Evolutionary conservation across 2,329 filamentous ascomycete species (phyloP), one percentile per base, ranked within the genome.

Genomic region (Pseudogymnoascus sp.): DNA sequence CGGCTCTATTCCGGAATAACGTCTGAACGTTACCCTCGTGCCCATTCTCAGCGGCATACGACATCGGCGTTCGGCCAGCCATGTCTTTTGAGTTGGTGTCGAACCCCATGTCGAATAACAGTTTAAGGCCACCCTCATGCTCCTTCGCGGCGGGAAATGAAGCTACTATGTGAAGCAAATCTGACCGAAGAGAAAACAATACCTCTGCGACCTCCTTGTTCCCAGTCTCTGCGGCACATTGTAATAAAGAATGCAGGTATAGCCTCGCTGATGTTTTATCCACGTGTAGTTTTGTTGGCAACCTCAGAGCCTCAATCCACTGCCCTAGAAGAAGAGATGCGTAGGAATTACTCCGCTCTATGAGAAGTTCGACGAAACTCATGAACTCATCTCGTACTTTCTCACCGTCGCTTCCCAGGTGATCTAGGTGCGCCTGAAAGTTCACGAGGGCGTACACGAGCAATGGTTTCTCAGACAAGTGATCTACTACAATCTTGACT

Each of bases 31-130:
- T 22, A 16, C 12, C 11, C 16, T 60, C 61, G 3, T 64, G 8
- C 5, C 61, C 62, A 0, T 24, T 26, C 12, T 50, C 22, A 16
- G 50, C 41, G 16, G 65, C 65, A 6, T 19, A 43, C 2, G n/a
- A 46, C n/a, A 66, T 22, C 19, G 61, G 50, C 16, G 61, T 65
- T 28, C 22, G 33, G 10, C 46, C 62, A 37, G 19, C 11, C 1
- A 6, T 19, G 38, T 62, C 41, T 60, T 63, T 59, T 7, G n/a
- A 8, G 11, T 38, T 4, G 6, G 12, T 4, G 31, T 38, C 63
- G 50, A 10, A n/a, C 6, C 28, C 28, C 5, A 22, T 6, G 19
- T n/a, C 31, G 2, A n/a, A 2, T 2, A 37, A n/a, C 2, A 19
- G 12, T 28, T 2, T 22, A 41, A 41, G 8, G 38, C 38, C n/a